Base-by-base conservation (phyloP, 164 flowering plant species). In the Aristolochia fimbriata region DNA sequence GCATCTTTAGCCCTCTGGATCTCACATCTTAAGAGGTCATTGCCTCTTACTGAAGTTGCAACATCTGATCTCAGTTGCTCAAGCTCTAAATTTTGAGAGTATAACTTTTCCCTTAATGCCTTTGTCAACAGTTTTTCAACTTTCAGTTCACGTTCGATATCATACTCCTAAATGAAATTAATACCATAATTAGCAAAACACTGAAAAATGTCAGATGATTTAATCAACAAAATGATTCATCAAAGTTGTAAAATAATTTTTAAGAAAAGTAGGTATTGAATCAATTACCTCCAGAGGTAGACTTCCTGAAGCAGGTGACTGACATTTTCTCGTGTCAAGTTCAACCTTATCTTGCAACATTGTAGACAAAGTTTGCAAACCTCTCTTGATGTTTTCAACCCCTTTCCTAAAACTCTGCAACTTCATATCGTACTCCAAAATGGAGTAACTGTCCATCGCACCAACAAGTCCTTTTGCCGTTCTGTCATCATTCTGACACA, bases 41-140 rank as follows among this genome's bases (percentile, higher is more conserved):
- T 79, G 13, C 88, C 87, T 73, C 91, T 80, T 30, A 83, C 78
- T 1, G 87, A 87, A 51, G 97, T 71, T 57, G 96, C 95, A 49
- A 91, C 66, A 71, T 91, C 97, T n/a, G 90, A 88, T 68, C 82
- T 88, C 68, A 85, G 64, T 73, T 83, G 93, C 72, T 94, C 97
- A 24, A 87, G 67, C 66, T 94, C 96, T 65, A 68, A 55, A 69
- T 88, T 88, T 65, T 82, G 82, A n/a, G 81, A 81, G 45, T 76
- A 79, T 59, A 91, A 67, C 77, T 87, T 94, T 69, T 94, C 97
- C 50, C 81, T 73, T 58, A 94, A 66, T 48, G 81, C 63, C 61
- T 70, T 84, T 17, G 97, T 87, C n/a, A 94, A 46, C n/a, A 94
- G 67, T 54, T 65, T 74, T 75, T 94, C 97, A 22, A 88, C 84